phyloP scores from a whole-genome alignment of 2,329 filamentous ascomycete genomes.

The Arthrinium puccinioides region DNA sequence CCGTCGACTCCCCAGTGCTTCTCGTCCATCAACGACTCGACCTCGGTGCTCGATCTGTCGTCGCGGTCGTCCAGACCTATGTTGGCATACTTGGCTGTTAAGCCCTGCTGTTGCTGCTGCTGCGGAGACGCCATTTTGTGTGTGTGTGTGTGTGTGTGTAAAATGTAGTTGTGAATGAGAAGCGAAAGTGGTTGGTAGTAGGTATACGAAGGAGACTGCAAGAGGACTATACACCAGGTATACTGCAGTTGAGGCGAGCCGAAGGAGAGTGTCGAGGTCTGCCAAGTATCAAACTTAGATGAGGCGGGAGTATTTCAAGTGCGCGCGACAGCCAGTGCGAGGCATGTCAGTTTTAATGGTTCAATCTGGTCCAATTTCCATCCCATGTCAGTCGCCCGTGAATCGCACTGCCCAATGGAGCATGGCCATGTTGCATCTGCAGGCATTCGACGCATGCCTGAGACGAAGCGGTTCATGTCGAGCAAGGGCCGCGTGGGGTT shows the following conservation, averaged over 20 bases:
- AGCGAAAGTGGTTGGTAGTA: not conserved
- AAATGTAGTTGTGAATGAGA: not conserved
- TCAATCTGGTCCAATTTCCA: not conserved
- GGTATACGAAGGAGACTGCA: not conserved
- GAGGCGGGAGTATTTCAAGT: not conserved
- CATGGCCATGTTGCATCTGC: conserved; percentile 5
- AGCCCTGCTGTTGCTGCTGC: conserved; percentile 4
- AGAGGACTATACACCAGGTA: conserved; percentile 2
- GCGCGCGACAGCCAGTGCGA: not conserved
- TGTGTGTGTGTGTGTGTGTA: not conserved
- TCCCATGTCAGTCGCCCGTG: not conserved
- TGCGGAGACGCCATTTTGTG: not conserved
- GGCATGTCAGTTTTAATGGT: not conserved
- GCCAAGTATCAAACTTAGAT: not conserved
- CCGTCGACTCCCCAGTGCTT: conserved; percentile 25
- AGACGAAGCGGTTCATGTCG: too few species aligned
- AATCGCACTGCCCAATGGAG: not conserved
- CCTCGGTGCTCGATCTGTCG: conserved; percentile 31
- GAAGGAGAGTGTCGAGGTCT: not conserved
- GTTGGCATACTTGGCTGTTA: conserved; percentile 21
- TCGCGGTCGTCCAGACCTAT: conserved; percentile 25
- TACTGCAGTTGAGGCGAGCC: not conserved
- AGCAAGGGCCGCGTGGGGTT: too few species aligned
- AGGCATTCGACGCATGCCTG: conserved; percentile 7
- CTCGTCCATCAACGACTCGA: conserved; percentile 32